Evolutionary conservation across 768 basidiomycete species (phyloP), one percentile per base, ranked within the genome.

Genomic region (Rhodotorula sphaerocarpa): DNA sequence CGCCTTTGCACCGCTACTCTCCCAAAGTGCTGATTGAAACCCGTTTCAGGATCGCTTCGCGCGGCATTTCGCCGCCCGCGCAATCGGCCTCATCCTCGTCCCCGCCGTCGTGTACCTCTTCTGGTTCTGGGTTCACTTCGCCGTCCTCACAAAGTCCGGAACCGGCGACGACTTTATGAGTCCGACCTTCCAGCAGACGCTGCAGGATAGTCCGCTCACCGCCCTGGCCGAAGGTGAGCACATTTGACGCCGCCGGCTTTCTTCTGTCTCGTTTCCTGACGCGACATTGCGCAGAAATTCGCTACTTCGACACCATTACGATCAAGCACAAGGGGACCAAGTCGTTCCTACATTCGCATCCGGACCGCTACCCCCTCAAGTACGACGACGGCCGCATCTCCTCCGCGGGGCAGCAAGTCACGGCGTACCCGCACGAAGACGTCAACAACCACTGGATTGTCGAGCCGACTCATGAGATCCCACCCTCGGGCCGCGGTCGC

Each of bases 81-180:
- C 84, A 15, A 64, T 86, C 58, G 90, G 88, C 20, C 79, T 99
- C 48, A 96, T 99, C 63, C 69, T 86, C 20, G 78, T 93, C n/a
- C 95, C 95, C 7, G 82, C 91, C 70, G 76, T 88, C 59, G 80
- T 97, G 53, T 99, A 99, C 75, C 82, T 97, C 5, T 85, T 86
- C 21, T 90, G 93, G 81, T 99, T 99, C 81, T 99, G 87, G 77
- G 77, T 95, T 30, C 95, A 99, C 75, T 93, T 99, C 73, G 79
- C 85, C 31, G 80, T 97, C 66, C 83, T 97, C 68, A 87, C 79
- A 12, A 81, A 85, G 67, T 91, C 91, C 16, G 95, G 95, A 30
- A 82, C 91, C 36, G 95, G 95, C 9, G 95, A 97, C 73, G 79
- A 81, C 43, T 99, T 97, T 79, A 97, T 97, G 95, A 90, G 87